phyloP scores from a whole-genome alignment of 495 filamentous ascomycete species.

The Hypoxylon rickii region DNA sequence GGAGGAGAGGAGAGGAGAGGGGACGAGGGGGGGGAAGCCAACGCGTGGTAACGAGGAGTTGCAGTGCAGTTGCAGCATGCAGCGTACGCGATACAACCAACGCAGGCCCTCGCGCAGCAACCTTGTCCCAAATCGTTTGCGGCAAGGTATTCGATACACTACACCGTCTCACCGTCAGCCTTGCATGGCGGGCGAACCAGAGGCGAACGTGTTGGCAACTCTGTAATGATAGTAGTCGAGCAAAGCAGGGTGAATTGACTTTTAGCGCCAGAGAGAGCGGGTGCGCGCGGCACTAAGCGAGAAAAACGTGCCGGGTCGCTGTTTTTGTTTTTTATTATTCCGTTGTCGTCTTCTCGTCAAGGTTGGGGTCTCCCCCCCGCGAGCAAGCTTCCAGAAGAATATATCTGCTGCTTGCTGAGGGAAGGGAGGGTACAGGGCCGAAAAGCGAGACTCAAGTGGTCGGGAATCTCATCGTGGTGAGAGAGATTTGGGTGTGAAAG shows the following conservation, averaged over 20 bases:
- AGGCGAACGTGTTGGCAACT: slow-evolving; percentile 12
- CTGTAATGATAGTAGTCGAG: slow-evolving; percentile 20
- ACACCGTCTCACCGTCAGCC: slow-evolving; percentile 29
- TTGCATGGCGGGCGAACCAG: slow-evolving; percentile 29
- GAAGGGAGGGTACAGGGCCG: neutral
- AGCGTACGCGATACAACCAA: slow-evolving; percentile 36
- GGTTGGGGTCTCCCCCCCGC: too few relatives aligned
- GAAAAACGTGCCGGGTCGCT: neutral
- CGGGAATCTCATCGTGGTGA: neutral
- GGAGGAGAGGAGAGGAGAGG: neutral
- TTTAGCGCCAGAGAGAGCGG: neutral
- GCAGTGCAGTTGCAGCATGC: slow-evolving; percentile 36
- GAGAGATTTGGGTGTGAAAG: neutral
- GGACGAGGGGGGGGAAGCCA: slow-evolving; percentile 4
- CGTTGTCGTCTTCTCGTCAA: neutral
- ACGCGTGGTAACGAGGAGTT: slow-evolving; percentile 35
- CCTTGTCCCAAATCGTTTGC: neutral
- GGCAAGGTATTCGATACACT: slow-evolving; percentile 11
- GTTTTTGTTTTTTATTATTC: slow-evolving; percentile 1
- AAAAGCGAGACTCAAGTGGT: neutral
- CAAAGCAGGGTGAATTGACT: slow-evolving; percentile 6
- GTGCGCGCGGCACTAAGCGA: neutral
- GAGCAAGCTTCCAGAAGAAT: too few relatives aligned
- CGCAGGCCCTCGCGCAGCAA: slow-evolving; percentile 10
- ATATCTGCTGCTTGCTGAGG: too few relatives aligned